These are phyloP conservation scores for Actinidia arguta DNA, from an alignment of 179 eudicot species.

Conservation along the genomic window DNA sequence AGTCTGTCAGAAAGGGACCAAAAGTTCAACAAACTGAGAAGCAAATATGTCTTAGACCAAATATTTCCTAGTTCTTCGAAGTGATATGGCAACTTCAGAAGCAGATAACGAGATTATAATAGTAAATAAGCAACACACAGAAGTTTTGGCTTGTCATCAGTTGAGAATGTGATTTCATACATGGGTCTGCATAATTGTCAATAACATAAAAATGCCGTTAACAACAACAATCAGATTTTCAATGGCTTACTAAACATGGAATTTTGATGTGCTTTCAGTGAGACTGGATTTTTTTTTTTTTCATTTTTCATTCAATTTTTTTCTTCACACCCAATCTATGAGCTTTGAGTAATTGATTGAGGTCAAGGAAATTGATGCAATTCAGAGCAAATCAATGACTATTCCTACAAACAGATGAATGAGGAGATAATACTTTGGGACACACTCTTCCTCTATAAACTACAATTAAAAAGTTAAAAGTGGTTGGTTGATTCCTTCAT, in stretches of 20 bases:
- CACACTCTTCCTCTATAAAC: not conserved
- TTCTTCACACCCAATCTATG: not conserved
- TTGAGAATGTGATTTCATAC: conserved; percentile 95
- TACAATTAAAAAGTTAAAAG: not conserved
- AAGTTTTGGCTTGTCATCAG: conserved; percentile 91
- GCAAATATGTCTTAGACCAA: not conserved
- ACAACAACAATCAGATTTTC: not conserved
- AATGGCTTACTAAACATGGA: not conserved
- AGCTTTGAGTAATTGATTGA: conserved; percentile 1
- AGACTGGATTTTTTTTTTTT: not conserved
- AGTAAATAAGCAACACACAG: conserved; percentile 32
- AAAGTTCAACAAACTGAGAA: not conserved
- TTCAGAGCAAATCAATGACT: not conserved
- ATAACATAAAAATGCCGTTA: not conserved
- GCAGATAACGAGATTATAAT: not conserved
- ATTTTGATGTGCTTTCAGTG: not conserved
- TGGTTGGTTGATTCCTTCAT: not conserved
- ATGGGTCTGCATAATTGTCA: conserved; percentile 62
- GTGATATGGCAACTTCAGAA: conserved; percentile 2
- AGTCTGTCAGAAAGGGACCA: too few species aligned
- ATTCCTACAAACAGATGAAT: not conserved
- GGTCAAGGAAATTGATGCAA: not conserved
- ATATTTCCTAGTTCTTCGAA: not conserved
- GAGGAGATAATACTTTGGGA: not conserved
- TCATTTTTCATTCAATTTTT: not conserved